A percentile compares a stretch with the other conserved stretches of the same genome.
Evolutionary conservation across 2,329 filamentous ascomycete species (phyloP).

Genomic region (Claviceps africana): DNA sequence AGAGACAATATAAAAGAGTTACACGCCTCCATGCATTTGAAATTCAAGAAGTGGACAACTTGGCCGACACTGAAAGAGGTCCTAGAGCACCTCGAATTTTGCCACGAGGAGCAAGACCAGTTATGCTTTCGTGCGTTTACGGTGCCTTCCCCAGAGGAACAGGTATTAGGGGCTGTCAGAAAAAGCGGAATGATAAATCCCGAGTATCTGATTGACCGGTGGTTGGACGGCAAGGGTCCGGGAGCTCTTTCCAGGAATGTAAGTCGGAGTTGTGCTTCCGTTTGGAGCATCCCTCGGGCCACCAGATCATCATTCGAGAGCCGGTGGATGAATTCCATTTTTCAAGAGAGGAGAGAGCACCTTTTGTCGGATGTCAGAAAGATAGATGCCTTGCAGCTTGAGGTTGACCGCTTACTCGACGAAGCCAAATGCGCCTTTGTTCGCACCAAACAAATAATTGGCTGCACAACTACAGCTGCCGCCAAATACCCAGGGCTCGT

Average conservation of each 20-base stretch:
- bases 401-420: slow-evolving; percentile 28
- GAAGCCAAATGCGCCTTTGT: slow-evolving; percentile 31
- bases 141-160: not conserved
- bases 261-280: not conserved
- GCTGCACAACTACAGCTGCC: slow-evolving; percentile 57
- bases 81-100: not conserved
- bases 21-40: not conserved
- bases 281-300: not conserved
- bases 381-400: not conserved
- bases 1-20: not conserved
- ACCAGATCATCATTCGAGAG: not conserved
- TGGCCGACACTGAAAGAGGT: not conserved
- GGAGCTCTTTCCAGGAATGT: not conserved
- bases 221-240: not conserved
- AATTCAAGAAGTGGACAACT: not conserved
- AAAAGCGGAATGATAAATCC: no score
- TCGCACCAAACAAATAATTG: slow-evolving; percentile 45
- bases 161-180: not conserved
- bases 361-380: not conserved
- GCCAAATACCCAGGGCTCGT: slow-evolving; percentile 46
- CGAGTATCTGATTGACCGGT: not conserved
- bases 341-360: not conserved
- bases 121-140: not conserved
- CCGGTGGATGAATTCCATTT: not conserved
- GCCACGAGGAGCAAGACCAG: not conserved